Base-by-base conservation (phyloP, 345 rosid species). In the Gossypium stocksii region DNA sequence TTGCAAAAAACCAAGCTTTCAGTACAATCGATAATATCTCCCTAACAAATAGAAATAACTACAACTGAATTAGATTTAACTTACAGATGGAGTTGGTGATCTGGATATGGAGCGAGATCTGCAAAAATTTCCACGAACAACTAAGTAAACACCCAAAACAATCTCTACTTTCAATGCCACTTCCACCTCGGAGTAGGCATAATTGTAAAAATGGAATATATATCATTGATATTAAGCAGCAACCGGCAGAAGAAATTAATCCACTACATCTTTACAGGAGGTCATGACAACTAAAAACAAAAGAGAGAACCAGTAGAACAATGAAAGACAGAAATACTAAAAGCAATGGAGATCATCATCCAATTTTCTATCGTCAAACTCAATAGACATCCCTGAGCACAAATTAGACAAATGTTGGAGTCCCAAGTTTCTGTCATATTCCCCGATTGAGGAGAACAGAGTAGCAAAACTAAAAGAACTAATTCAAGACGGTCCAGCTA, bases 21-120 rank as follows among this genome's bases (percentile, higher is more conserved):
- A 20, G 49, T 10, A 45, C 49, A 45, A n/a, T 57, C 15, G 20
- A 12, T 13, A 17, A 56, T 4, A 17, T 17, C 45, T 1, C 51
- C 15, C 58, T 19, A 3, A 19, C 3, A 63, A 38, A 23, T 2
- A 10, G 3, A 66, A 66, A 66, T 52, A 68, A 2, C 27, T 6
- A 64, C 25, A 56, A 11, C 15, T 69, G 19, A 56, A 15, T 3
- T 14, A 46, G 20, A 66, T 73, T 70, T 25, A 59, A 86, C 96
- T 91, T 87, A 89, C 97, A 3, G 91, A 82, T 63, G 87, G 76
- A 49, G 77, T 54, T 74, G 93, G 92, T 70, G 97, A 87, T 54
- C 80, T 73, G 48, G 95, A 91, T 51, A 89, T 85, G 48, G 90
- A 86, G 4, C 7, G 72, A 10, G 94, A 90, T 78, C 96, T 89